These are phyloP conservation scores for Asterophora parasitica DNA, from an alignment of 768 basidiomycete genomes.

Conservation along the genomic window DNA sequence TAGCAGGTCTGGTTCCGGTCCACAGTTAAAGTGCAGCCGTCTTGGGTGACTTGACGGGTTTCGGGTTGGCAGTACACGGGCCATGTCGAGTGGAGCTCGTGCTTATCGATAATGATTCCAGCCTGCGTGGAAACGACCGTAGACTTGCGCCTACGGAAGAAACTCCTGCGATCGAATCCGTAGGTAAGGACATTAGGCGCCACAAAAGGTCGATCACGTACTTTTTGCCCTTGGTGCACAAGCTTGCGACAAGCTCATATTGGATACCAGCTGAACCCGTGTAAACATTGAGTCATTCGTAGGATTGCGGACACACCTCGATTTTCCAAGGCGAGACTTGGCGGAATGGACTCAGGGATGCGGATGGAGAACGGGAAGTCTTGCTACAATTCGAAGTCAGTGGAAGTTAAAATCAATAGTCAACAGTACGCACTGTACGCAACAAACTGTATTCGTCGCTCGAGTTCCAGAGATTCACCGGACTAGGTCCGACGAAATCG, in stretches of 20 bases:
- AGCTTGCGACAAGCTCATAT: constrained; percentile 86
- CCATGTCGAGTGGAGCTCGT: constrained; percentile 92
- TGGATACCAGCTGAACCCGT: constrained; percentile 67
- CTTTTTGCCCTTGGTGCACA: constrained; percentile 86
- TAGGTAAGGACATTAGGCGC: not conserved
- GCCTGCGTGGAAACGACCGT: constrained; percentile 63
- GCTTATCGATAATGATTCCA: constrained; percentile 83
- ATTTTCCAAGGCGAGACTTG: constrained; percentile 75
- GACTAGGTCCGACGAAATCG: constrained; percentile 78
- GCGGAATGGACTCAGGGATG: constrained; percentile 89
- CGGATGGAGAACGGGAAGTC: constrained; percentile 89
- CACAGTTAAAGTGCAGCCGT: constrained; percentile 71
- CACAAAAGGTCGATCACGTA: constrained; percentile 26
- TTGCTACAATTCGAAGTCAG: constrained; percentile 41
- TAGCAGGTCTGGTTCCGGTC: constrained; percentile 76
- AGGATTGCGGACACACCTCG: constrained; percentile 41
- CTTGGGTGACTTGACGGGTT: constrained; percentile 56
- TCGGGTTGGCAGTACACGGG: constrained; percentile 83
- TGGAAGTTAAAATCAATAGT: constrained; percentile 4
- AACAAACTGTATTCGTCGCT: constrained; percentile 69
- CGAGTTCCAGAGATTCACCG: constrained; percentile 79
- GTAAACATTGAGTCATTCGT: not conserved
- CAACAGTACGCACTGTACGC: constrained; percentile 49
- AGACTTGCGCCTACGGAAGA: constrained; percentile 77
- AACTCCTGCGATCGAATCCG: constrained; percentile 46